Percentiles rank a stretch among this genome's conserved stretches.
phyloP scores from a whole-genome alignment of 345 rosid genomes.

The Euphorbia pulcherrima region DNA sequence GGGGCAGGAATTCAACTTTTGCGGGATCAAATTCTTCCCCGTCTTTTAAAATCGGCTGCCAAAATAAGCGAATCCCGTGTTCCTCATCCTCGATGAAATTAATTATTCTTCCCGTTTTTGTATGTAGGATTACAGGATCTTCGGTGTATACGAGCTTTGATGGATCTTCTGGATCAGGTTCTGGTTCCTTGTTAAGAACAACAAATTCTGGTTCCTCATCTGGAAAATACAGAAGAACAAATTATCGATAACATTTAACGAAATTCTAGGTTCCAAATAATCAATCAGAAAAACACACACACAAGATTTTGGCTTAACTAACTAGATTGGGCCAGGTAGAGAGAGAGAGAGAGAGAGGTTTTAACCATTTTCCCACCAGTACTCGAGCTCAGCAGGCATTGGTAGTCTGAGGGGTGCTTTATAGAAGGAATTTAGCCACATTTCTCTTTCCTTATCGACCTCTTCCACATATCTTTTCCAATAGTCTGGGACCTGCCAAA shows the following conservation, averaged over 20 bases:
- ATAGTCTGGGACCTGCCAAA: slow-evolving; percentile 74
- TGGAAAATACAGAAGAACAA: slow-evolving; percentile 33
- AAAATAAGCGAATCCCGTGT: slow-evolving; percentile 73
- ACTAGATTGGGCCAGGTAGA: background rate
- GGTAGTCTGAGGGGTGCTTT: slow-evolving; percentile 87
- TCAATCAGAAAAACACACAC: background rate
- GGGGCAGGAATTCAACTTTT: slow-evolving; percentile 69
- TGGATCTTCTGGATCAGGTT: slow-evolving; percentile 84
- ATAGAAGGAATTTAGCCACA: slow-evolving; percentile 95
- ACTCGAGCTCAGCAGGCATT: slow-evolving; percentile 93
- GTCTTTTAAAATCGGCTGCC: slow-evolving; percentile 76
- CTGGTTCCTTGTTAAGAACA: slow-evolving; percentile 75
- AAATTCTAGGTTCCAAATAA: slow-evolving; percentile 3
- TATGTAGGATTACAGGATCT: slow-evolving; percentile 80
- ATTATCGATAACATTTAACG: background rate
- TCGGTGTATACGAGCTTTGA: slow-evolving; percentile 58
- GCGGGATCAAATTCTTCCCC: slow-evolving; percentile 67
- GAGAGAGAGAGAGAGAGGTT: slow-evolving; percentile 2
- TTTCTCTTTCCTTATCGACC: slow-evolving; percentile 83
- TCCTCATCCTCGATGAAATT: slow-evolving; percentile 82
- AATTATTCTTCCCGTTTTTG: slow-evolving; percentile 72
- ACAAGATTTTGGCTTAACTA: background rate
- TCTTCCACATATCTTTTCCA: slow-evolving; percentile 86
- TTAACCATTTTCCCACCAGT: slow-evolving; percentile 85
- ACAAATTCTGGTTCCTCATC: slow-evolving; percentile 78